These are phyloP conservation scores for Prunus yedoensis DNA, from an alignment of 331 rosid genomes.

Conservation along the genomic window DNA sequence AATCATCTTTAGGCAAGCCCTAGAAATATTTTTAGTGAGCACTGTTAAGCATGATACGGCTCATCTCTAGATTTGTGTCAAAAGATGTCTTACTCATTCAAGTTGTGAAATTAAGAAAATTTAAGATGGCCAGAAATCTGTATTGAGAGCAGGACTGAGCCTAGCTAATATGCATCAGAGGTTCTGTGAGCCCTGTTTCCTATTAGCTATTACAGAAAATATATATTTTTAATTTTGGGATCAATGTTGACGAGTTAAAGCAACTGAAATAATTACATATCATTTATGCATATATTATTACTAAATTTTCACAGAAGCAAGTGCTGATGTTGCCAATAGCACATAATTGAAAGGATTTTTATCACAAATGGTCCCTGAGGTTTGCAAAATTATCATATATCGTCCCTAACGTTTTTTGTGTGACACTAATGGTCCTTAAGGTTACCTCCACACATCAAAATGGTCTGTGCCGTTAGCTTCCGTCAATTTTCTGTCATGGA, in stretches of 20 bases:
- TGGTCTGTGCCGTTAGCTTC: too few relatives aligned
- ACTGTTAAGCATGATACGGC: too few relatives aligned
- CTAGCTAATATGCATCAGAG: not conserved
- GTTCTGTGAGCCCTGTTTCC: not conserved
- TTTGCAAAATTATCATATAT: too few relatives aligned
- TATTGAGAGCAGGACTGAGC: not conserved
- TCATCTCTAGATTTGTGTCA: too few relatives aligned
- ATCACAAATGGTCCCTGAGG: too few relatives aligned
- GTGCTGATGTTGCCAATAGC: constrained; percentile 5
- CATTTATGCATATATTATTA: not conserved
- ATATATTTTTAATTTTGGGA: not conserved
- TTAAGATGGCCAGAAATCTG: not conserved
- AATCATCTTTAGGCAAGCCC: too few relatives aligned
- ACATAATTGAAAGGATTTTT: not conserved
- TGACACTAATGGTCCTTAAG: too few relatives aligned
- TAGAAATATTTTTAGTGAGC: too few relatives aligned
- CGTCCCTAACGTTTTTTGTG: too few relatives aligned
- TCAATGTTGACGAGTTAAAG: not conserved
- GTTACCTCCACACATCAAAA: too few relatives aligned
- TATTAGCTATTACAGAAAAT: not conserved
- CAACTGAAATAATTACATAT: not conserved
- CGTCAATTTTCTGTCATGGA: too few relatives aligned
- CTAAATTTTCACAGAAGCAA: not conserved
- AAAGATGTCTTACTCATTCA: not conserved
- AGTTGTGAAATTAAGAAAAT: not conserved